Evolutionary conservation across 1,139 yeast species (phyloP), one percentile per base, ranked within the genome.

Genomic region (Starmera stellimalicola): DNA sequence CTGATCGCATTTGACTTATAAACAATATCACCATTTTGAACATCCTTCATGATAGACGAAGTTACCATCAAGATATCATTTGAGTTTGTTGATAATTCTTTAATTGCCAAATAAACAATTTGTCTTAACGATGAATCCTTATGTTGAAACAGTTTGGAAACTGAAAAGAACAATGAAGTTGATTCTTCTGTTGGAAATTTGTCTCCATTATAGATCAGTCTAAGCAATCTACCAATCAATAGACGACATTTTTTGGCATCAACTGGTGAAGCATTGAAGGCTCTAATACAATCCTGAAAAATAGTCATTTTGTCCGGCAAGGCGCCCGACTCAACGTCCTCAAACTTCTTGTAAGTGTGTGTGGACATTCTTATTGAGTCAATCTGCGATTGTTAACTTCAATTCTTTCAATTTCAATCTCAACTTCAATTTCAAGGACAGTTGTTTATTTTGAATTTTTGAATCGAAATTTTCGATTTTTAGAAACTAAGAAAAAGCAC

Each of bases 31-130:
- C 88, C 88, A 40, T 80, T 78, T 62, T 93, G 96, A 39, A 91
- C 84, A 62, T 91, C 98, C 63, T 88, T 88, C 96, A 91, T 93
- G 52, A 91, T 88, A 16, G 95, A 84, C 7, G 96, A 84, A 22
- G 98, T 91, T 23, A 91, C 96, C 97, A 91, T 93, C 59, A 91
- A 73, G 36, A 85, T 85, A 60, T 91, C 96, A 49, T 85, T 87
- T 14, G 96, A 85, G 37, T 82, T 73, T 14, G 78, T 62, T 29
- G 91, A 73, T 42, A 91, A 71, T 57, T 88, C 97, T 63, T 91
- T 91, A 57, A 88, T 87, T 15, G 96, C 88, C 56, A 91, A 68
- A 54, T 91, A 91, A 22, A 88, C 95, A 68, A 84, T 73, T 61
- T 91, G 99, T 58, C 98, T 79, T 55, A 91, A 72, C 2, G 95